phyloP scores from a whole-genome alignment of 768 basidiomycete genomes.

The Exsudoporus frostii region DNA sequence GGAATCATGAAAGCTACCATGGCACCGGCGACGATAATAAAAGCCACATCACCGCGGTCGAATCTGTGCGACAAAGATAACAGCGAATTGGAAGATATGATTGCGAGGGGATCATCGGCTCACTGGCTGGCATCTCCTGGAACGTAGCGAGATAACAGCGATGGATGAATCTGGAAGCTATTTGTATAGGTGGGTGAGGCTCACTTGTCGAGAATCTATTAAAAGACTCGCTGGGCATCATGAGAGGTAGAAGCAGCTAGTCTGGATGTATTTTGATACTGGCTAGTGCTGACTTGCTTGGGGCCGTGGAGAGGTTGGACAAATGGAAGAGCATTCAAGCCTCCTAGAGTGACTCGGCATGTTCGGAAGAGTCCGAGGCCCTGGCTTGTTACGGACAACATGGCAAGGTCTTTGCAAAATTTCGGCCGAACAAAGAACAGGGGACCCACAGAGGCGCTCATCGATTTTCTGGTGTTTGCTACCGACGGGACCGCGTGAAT shows the following conservation, averaged over 20 bases:
- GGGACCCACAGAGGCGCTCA: neutral
- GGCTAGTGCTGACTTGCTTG: neutral
- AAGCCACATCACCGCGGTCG: slow-evolving; percentile 68
- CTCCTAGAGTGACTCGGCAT: neutral
- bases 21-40: slow-evolving; percentile 63
- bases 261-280: neutral
- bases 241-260: neutral
- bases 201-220: slow-evolving; percentile 9
- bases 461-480: neutral
- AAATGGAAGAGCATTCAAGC: too few relatives aligned
- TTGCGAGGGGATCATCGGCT: slow-evolving; percentile 13
- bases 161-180: neutral
- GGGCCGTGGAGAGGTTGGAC: neutral
- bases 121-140: slow-evolving; percentile 28
- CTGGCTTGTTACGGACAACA: too few relatives aligned
- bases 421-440: neutral
- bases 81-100: slow-evolving; percentile 3
- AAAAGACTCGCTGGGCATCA: slow-evolving; percentile 7
- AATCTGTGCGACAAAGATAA: slow-evolving; percentile 40
- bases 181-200: slow-evolving; percentile 1
- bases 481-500: neutral
- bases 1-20: slow-evolving; percentile 80
- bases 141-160: slow-evolving; percentile 4
- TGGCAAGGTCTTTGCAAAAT: neutral
- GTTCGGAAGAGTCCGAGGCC: neutral